Evolutionary conservation across 2,329 filamentous ascomycete species (phyloP).

Genomic region (Verticillium nonalfalfae): DNA sequence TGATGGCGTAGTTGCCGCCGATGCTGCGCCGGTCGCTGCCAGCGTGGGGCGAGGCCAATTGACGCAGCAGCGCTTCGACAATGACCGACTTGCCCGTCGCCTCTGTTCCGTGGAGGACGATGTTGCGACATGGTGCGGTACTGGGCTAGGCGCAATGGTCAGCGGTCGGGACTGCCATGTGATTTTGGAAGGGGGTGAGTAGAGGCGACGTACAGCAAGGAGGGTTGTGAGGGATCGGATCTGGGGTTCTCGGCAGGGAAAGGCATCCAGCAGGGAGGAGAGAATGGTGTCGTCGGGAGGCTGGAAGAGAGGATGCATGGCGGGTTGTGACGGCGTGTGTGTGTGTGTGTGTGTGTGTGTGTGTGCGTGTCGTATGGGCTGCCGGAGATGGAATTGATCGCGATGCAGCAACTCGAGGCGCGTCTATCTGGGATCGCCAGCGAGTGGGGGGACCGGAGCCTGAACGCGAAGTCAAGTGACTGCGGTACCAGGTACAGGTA

Average conservation of each 20-base stretch:
- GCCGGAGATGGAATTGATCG: not conserved
- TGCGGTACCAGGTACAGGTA: not conserved
- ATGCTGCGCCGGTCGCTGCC: conserved; percentile 27
- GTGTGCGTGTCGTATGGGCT: not conserved
- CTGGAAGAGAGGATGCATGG: conserved; percentile 36
- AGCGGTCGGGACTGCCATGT: conserved; percentile 9
- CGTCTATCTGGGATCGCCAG: not conserved
- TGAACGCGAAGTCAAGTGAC: conserved; percentile 11
- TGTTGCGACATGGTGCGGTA: conserved; percentile 63
- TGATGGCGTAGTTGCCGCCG: conserved; percentile 49
- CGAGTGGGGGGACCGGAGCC: too few species aligned
- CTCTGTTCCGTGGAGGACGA: conserved; percentile 79
- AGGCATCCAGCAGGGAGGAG: conserved; percentile 36
- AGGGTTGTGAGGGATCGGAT: conserved; percentile 53
- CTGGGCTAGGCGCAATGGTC: conserved; percentile 37
- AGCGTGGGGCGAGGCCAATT: conserved; percentile 41
- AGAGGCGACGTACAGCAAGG: conserved; percentile 34
- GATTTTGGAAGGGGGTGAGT: not conserved
- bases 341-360: too few species aligned
- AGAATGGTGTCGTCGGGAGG: conserved; percentile 46
- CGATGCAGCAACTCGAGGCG: not conserved
- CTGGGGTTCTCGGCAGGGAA: conserved; percentile 53
- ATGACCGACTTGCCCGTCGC: conserved; percentile 82
- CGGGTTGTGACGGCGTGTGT: not conserved
- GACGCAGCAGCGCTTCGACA: conserved; percentile 52